Percentiles rank a stretch among this genome's conserved stretches.
phyloP scores from a whole-genome alignment of 139 green algal species.

The Dunaliella primolecta region DNA sequence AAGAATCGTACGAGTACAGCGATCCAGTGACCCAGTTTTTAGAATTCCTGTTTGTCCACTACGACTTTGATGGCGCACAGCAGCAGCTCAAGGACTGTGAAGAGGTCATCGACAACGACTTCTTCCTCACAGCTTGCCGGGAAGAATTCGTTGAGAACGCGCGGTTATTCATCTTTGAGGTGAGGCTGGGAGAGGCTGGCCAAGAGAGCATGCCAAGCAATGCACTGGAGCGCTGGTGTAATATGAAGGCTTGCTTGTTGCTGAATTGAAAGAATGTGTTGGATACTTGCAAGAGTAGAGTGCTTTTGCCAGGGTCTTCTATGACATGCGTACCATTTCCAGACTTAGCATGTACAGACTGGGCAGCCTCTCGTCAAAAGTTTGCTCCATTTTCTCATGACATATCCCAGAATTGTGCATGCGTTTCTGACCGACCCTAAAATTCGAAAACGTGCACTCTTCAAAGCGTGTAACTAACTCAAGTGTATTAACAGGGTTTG shows the following conservation, averaged over 20 bases:
- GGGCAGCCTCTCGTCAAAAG: no score
- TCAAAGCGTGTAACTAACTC: no score
- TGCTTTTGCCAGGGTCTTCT: no score
- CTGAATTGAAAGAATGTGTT: not conserved
- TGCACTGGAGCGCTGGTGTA: not conserved
- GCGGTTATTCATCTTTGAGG: conserved; percentile 97
- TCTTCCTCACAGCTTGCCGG: conserved; percentile 78
- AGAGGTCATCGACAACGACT: conserved; percentile 89
- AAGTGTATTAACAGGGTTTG: no score
- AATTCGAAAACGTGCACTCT: no score
- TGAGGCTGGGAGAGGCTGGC: conserved; percentile 60
- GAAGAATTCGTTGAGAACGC: conserved; percentile 95
- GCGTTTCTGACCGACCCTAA: no score
- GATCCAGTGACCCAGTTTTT: conserved; percentile 86
- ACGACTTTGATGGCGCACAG: conserved; percentile 97
- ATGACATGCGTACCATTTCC: no score
- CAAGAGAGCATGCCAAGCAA: not conserved
- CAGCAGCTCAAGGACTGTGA: conserved; percentile 88
- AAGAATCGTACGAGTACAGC: conserved; percentile 56
- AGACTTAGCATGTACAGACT: no score
- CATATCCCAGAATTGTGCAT: no score
- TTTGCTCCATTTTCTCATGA: no score
- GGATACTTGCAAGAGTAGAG: no score
- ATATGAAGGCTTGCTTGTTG: no score
- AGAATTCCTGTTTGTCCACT: conserved; percentile 86